Conservation (phyloP, 371 early-diverging fungal species). For the Syncephalis plumigaleata region DNA sequence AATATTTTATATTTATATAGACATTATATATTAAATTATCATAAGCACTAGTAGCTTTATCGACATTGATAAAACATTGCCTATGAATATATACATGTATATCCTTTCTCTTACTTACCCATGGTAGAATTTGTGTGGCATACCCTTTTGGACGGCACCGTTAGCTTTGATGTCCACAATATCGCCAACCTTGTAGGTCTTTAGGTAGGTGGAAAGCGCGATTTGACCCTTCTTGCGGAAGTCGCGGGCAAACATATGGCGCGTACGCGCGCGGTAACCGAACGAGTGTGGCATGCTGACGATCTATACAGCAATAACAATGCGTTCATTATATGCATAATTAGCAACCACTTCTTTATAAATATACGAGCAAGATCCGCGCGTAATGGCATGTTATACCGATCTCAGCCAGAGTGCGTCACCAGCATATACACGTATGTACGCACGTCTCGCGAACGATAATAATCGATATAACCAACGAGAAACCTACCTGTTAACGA, state of each 20-base stretch:
- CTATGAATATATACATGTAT: too few species aligned
- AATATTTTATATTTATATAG: not conserved
- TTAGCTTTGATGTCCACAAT: conserved; percentile 97
- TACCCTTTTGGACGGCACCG: conserved; percentile 97
- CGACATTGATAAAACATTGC: too few species aligned
- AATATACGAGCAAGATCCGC: too few species aligned
- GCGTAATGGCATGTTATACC: too few species aligned
- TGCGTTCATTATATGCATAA: not conserved
- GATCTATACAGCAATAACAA: not conserved
- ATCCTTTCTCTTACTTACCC: too few species aligned
- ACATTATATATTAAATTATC: too few species aligned
- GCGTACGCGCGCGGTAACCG: conserved; percentile 95
- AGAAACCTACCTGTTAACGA: too few species aligned
- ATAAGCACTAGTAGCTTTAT: not conserved
- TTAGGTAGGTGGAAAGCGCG: conserved; percentile 91
- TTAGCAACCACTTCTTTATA: not conserved
- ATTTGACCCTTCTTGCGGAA: conserved; percentile 91
- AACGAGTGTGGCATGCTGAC: conserved; percentile 81
- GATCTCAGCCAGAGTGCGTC: too few species aligned
- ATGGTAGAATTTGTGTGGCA: conserved; percentile 99
- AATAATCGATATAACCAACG: too few species aligned
- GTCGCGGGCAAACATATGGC: conserved; percentile 95
- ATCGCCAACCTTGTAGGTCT: conserved; percentile 96
- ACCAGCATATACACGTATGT: too few species aligned
- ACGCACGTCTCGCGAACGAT: too few species aligned